phyloP scores from a whole-genome alignment of 2,329 filamentous ascomycete genomes.

The Tolypocladium capitatum region DNA sequence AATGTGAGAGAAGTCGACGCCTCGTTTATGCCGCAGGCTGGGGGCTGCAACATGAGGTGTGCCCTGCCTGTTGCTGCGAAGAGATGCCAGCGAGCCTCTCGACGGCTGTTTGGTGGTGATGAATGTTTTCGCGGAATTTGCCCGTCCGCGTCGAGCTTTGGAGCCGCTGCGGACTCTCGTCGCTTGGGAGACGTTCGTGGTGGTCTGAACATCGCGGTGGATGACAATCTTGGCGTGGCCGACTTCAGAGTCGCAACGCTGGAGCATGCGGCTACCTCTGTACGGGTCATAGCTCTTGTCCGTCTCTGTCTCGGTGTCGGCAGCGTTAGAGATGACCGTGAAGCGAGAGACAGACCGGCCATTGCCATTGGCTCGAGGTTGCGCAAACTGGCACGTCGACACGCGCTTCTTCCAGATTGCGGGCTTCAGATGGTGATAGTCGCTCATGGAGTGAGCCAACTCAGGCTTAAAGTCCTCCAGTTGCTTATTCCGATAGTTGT shows the following conservation, averaged over 20 bases:
- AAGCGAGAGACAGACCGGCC: conserved; percentile 46
- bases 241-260: conserved; percentile 29
- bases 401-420: conserved; percentile 44
- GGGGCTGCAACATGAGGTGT: conserved; percentile 27
- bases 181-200: conserved; percentile 13
- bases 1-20: conserved; percentile 40
- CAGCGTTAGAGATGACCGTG: conserved; percentile 50
- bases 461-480: conserved; percentile 76
- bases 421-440: conserved; percentile 70
- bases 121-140: conserved; percentile 14
- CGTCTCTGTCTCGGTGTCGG: conserved; percentile 36
- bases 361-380: conserved; percentile 30
- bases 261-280: conserved; percentile 47
- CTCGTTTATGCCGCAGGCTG: conserved; percentile 34
- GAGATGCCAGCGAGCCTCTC: conserved; percentile 33
- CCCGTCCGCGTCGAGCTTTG: conserved; percentile 15
- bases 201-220: conserved; percentile 36
- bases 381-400: conserved; percentile 47
- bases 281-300: conserved; percentile 72
- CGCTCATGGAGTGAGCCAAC: conserved; percentile 74
- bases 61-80: conserved; percentile 32
- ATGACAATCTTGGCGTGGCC: conserved; percentile 57
- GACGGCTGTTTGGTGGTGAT: conserved; percentile 19
- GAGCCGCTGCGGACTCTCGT: conserved; percentile 23
- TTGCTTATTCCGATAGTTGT: conserved; percentile 71